A percentile compares a stretch with the other conserved stretches of the same genome.
These are phyloP conservation scores for Trichoderma sp. DNA, from an alignment of 2,329 filamentous ascomycete genomes.

Conservation along the genomic window DNA sequence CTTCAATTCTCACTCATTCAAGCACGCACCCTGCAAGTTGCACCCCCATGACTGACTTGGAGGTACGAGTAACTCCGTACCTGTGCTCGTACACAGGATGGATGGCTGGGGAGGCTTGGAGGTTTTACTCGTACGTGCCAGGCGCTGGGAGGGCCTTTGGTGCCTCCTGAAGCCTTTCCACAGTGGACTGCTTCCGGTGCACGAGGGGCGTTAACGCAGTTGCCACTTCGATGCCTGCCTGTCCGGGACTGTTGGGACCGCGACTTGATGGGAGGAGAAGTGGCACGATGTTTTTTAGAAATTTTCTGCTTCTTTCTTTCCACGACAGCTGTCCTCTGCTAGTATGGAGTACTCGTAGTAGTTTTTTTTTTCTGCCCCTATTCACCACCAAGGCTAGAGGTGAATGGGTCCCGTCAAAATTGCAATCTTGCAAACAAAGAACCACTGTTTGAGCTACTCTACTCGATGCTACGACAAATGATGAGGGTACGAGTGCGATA, in stretches of 20 bases:
- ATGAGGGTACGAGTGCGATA: background rate
- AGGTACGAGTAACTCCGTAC: background rate
- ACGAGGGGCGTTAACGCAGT: slow-evolving; percentile 21
- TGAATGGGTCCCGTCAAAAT: background rate
- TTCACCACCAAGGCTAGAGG: slow-evolving; percentile 11
- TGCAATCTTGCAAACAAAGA: background rate
- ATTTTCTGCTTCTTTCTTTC: background rate
- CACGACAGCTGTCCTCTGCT: background rate
- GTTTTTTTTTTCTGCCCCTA: slow-evolving; percentile 8
- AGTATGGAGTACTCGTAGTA: background rate
- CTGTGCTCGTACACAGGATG: background rate
- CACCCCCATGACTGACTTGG: background rate
- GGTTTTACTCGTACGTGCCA: background rate
- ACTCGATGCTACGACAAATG: background rate
- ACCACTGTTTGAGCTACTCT: background rate
- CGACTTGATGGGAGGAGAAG: background rate
- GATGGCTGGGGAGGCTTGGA: slow-evolving; percentile 16
- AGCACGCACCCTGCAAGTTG: background rate
- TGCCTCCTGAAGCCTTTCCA: slow-evolving; percentile 5
- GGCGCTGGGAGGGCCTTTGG: background rate
- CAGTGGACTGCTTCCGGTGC: slow-evolving; percentile 9
- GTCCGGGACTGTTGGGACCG: background rate
- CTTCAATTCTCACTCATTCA: background rate
- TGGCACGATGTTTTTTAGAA: slow-evolving; percentile 15
- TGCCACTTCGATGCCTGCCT: slow-evolving; percentile 17